Evolutionary conservation across 768 basidiomycete species (phyloP), one percentile per base, ranked within the genome.

Genomic region (Wakefieldia striispora): DNA sequence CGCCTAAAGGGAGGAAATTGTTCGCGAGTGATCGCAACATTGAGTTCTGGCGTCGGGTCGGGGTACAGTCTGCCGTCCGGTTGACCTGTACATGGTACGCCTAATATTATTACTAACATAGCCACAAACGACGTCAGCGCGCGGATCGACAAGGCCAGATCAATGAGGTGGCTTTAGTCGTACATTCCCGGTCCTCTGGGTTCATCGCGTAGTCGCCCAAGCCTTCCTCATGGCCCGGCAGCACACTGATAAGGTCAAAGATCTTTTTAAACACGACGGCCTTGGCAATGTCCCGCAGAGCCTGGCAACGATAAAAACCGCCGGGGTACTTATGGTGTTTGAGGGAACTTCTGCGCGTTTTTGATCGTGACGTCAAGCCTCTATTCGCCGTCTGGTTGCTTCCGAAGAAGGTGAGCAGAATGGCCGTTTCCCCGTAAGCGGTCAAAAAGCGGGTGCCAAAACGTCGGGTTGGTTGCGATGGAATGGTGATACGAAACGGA

Each of bases 391-490:
- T 62, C 34, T 61, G 62, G 38, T 62, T 56, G 45, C 53, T 64
- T 19, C 48, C 56, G 36, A 64, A 62, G 37, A 63, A 64, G 8
- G 56, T 59, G 10, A 64, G 50, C 2, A 59, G 62, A 19, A 61
- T 61, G 1, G 53, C 56, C 2, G 59, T 54, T 46, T 63, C 61
- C 4, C 51, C 53, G 13, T 61, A 61, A 9, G 51, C 62, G 5
- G 61, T 56, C 1, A 58, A 40, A 40, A 13, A 61, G 11, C 61
- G 55, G 0, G 58, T 55, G 58, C 41, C 29, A 50, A 40, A 63
- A 63, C 0, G 56, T 61, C 0, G 61, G 61, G 39, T 64, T 63
- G 36, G 42, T 45, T 10, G 61, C 62, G n/a, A 63, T 64, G 21
- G 61, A 63, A 42, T 64, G 54, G 26, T 58, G 39, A 63, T 63